Evolutionary conservation across 257 asterid species (phyloP).

Genomic region (Solanum paucissectum): DNA sequence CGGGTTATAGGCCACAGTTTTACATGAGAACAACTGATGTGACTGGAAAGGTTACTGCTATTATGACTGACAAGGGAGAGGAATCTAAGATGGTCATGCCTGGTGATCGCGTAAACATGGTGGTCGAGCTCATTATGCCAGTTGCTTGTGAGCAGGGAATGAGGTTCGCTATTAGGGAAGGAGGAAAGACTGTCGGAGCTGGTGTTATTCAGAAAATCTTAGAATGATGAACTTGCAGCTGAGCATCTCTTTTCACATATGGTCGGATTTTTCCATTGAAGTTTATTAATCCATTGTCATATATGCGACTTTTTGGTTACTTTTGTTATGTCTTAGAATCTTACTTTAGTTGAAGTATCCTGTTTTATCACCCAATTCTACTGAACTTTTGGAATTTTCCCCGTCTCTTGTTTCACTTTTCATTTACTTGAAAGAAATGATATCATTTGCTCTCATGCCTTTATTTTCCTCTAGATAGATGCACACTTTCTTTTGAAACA

Average conservation of each 20-base stretch:
- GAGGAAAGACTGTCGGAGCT: conserved; percentile 95
- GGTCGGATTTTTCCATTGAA: background rate
- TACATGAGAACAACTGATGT: conserved; percentile 98
- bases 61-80: conserved; percentile 41
- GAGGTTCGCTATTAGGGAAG: conserved; percentile 94
- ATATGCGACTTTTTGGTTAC: conserved; percentile 1
- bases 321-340: conserved; percentile 1
- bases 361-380: conserved; percentile 17
- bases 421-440: background rate
- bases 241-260: background rate
- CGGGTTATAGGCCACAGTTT: conserved; percentile 93
- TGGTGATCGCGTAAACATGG: conserved; percentile 91
- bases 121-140: conserved; percentile 88
- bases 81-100: conserved; percentile 99
- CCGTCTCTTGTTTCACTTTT: background rate
- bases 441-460: background rate
- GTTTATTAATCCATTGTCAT: background rate
- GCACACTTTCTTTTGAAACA: background rate
- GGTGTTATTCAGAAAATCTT: conserved; percentile 78
- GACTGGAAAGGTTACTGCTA: conserved; percentile 29
- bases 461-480: background rate
- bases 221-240: conserved; percentile 27
- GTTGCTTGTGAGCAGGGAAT: conserved; percentile 95
- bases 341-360: conserved; percentile 28
- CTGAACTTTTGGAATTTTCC: background rate